Evolutionary conservation across 352 stramenopile species (phyloP).

Genomic region (Pythium myriotylum): DNA sequence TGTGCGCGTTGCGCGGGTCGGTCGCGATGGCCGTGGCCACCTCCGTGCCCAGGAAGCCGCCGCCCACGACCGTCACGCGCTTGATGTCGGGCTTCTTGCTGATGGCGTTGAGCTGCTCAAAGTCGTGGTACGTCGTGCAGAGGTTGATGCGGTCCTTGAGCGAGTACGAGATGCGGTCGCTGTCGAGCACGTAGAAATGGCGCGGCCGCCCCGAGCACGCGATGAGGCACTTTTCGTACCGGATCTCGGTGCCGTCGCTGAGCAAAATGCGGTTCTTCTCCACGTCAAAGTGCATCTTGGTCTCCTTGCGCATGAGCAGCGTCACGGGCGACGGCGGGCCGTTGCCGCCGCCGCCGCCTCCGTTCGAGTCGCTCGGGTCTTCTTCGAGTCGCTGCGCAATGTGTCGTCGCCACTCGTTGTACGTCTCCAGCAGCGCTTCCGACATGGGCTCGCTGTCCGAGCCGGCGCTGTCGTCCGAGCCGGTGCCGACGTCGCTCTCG

Average conservation of each 20-base stretch:
- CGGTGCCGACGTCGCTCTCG: conserved; percentile 30
- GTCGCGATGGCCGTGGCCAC: conserved; percentile 76
- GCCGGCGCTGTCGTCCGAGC: conserved; percentile 31
- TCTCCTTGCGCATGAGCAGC: conserved; percentile 74
- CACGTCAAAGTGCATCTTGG: conserved; percentile 76
- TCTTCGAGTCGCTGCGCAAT: conserved; percentile 80
- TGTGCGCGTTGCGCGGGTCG: conserved; percentile 49
- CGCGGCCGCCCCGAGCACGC: conserved; percentile 80
- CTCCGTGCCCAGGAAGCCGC: conserved; percentile 90
- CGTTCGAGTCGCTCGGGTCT: conserved; percentile 38
- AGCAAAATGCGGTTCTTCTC: conserved; percentile 86
- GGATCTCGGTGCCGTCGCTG: conserved; percentile 75
- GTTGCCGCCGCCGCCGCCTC: background rate
- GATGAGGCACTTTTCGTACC: conserved; percentile 88
- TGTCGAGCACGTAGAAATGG: conserved; percentile 90
- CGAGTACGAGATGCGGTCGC: conserved; percentile 76
- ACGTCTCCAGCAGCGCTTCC: conserved; percentile 76
- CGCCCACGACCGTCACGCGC: conserved; percentile 84
- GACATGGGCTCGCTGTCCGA: conserved; percentile 30
- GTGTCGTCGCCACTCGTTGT: conserved; percentile 91
- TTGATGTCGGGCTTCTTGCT: conserved; percentile 48
- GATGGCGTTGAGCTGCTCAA: conserved; percentile 75
- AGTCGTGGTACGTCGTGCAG: conserved; percentile 80
- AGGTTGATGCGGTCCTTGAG: conserved; percentile 88
- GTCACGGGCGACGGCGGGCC: conserved; percentile 50